Percentiles rank a stretch among this genome's conserved stretches.
Evolutionary conservation across 2,329 filamentous ascomycete species (phyloP).

Genomic region (Cytospora mali): DNA sequence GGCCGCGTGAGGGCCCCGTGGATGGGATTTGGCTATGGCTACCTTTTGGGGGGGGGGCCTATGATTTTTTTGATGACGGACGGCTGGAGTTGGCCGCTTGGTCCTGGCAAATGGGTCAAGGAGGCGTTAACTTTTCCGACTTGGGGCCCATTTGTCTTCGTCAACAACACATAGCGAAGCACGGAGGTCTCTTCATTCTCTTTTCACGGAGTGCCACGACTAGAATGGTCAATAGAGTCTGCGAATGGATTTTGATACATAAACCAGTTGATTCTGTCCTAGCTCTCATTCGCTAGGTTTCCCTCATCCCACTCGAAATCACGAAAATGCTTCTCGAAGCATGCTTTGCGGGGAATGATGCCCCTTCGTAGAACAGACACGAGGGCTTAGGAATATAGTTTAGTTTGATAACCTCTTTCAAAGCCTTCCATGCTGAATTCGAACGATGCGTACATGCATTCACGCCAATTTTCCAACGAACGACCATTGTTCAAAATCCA

Average conservation of each 20-base stretch:
- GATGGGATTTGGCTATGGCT: background rate
- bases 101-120: constrained; percentile 10
- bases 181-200: constrained; percentile 8
- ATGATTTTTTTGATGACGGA: constrained; percentile 1
- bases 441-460: constrained; percentile 6
- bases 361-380: background rate
- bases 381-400: no score
- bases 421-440: background rate
- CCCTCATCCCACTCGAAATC: background rate
- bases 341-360: background rate
- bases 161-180: constrained; percentile 16
- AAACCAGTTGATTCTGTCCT: background rate
- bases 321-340: background rate
- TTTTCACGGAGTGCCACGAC: constrained; percentile 17
- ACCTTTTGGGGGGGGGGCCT: background rate
- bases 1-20: background rate
- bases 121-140: constrained; percentile 4
- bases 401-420: background rate
- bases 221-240: constrained; percentile 26
- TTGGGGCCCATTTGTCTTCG: constrained; percentile 10
- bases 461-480: constrained; percentile 13
- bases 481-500: constrained; percentile 6
- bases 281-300: background rate
- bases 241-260: constrained; percentile 18
- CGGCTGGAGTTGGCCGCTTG: background rate